A percentile compares a stretch with the other conserved stretches of the same genome.
Evolutionary conservation across 73 alveolate genomes (phyloP).

Genomic region (Loxodes magnus): DNA sequence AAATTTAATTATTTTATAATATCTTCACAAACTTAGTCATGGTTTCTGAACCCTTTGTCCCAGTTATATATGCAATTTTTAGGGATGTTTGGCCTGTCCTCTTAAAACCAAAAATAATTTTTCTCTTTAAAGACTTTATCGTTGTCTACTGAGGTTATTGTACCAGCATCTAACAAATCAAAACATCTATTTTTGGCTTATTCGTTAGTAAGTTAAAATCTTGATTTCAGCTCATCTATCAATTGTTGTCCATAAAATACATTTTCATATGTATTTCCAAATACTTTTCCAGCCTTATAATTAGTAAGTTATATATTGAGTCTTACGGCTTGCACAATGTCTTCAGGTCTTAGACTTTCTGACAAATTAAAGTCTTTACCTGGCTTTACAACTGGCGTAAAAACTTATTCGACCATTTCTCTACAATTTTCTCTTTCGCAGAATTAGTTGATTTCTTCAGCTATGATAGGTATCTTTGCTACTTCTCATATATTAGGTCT

Average conservation of each 20-base stretch:
- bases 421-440: conserved; percentile 33
- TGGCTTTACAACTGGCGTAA: no score
- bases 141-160: conserved; percentile 21
- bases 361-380: no score
- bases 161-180: conserved; percentile 31
- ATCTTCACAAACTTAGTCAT: conserved; percentile 21
- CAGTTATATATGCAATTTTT: conserved; percentile 31
- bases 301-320: no score
- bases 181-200: conserved; percentile 18
- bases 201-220: conserved; percentile 9
- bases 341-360: no score
- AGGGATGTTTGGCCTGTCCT: conserved; percentile 47
- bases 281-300: no score
- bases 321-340: no score
- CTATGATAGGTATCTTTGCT: conserved; percentile 53
- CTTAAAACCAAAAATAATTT: conserved; percentile 20
- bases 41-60: conserved; percentile 28
- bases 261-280: conserved; percentile 23
- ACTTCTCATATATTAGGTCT: conserved; percentile 83
- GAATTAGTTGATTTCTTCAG: conserved; percentile 44
- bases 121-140: conserved; percentile 5
- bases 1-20: conserved; percentile 16
- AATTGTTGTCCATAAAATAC: conserved; percentile 27
- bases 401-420: conserved; percentile 46
- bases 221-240: conserved; percentile 13